Evolutionary conservation across 164 flowering plant species (phyloP).

Genomic region (Macadamia tetraphylla): DNA sequence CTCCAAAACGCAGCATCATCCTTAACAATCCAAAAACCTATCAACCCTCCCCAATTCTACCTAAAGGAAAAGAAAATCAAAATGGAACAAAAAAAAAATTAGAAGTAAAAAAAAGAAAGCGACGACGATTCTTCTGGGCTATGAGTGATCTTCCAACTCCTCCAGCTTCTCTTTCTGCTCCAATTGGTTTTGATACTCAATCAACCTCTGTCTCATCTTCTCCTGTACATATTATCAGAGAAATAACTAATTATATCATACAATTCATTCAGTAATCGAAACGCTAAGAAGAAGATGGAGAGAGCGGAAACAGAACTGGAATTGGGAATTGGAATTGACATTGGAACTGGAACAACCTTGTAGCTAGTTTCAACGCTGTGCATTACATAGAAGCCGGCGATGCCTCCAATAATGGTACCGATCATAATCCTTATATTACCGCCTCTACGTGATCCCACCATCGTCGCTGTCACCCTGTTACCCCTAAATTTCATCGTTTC

Average conservation of each 20-base stretch:
- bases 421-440: conserved; percentile 64
- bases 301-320: neutral
- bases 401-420: conserved; percentile 72
- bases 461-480: conserved; percentile 1
- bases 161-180: conserved; percentile 1
- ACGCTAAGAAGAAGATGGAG: neutral
- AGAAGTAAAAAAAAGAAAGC: neutral
- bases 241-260: neutral
- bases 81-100: neutral
- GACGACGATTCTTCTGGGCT: neutral
- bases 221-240: conserved; percentile 8
- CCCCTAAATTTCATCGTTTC: neutral
- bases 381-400: conserved; percentile 83
- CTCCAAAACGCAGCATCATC: conserved; percentile 44
- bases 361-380: conserved; percentile 61
- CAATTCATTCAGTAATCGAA: neutral
- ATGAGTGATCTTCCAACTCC: conserved; percentile 9
- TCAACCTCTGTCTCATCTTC: conserved; percentile 24
- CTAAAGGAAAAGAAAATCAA: neutral
- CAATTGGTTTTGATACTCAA: conserved; percentile 15
- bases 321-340: no score
- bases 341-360: conserved; percentile 37
- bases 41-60: neutral
- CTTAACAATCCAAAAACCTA: conserved; percentile 1
- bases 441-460: conserved; percentile 43